A percentile compares a stretch with the other conserved stretches of the same genome.
phyloP scores from a whole-genome alignment of 768 basidiomycete species.

The Lactarius indigo region DNA sequence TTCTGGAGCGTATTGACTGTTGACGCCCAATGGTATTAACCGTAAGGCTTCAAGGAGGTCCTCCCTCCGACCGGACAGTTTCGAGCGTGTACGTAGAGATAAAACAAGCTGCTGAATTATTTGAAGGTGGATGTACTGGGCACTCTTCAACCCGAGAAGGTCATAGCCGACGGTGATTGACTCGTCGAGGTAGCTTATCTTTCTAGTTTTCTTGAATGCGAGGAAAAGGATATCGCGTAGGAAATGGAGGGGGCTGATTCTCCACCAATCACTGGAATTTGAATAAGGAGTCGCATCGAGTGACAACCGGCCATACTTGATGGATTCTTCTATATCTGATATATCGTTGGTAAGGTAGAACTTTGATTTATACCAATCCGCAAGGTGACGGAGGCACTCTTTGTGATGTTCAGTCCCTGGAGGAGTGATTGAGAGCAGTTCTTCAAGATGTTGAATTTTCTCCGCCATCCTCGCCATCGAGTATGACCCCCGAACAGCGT shows the following conservation, averaged over 20 bases:
- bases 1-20: neutral
- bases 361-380: neutral
- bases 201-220: neutral
- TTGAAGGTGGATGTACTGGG: neutral
- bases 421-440: neutral
- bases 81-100: neutral
- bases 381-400: neutral
- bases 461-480: neutral
- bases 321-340: neutral
- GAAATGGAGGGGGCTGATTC: too few species aligned
- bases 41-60: neutral
- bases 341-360: neutral
- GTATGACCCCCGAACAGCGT: neutral
- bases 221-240: neutral
- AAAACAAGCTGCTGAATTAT: rapidly evolving
- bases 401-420: neutral
- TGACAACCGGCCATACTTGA: neutral
- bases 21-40: neutral
- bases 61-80: neutral
- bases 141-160: neutral
- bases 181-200: neutral
- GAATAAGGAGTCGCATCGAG: neutral
- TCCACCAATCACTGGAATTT: neutral
- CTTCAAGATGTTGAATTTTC: neutral
- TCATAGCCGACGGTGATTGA: neutral